Evolutionary conservation across 768 basidiomycete species (phyloP).

Genomic region (Rhodotorula toruloides): DNA sequence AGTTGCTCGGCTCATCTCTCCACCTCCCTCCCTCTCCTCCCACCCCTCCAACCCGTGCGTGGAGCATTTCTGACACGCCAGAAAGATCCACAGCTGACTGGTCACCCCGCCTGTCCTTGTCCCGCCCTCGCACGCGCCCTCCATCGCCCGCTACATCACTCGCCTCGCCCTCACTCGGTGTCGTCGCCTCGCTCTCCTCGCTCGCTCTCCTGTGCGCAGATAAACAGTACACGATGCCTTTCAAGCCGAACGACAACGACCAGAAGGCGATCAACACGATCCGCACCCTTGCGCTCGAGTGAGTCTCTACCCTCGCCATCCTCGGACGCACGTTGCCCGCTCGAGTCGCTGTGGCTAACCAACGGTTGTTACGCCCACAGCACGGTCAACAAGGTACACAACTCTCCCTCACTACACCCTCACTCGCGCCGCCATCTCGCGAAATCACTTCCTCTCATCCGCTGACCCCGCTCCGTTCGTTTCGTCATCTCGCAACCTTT

Average conservation of each 20-base stretch:
- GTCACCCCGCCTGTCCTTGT: no score
- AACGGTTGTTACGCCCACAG: not conserved
- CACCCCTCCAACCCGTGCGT: not conserved
- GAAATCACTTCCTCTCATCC: not conserved
- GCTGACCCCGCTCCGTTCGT: not conserved
- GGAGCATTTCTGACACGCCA: not conserved
- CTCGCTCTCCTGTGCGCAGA: not conserved
- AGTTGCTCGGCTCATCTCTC: not conserved
- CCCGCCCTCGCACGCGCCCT: not conserved
- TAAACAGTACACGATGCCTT: conserved; percentile 18
- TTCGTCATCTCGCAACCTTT: not conserved
- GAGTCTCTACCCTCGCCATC: not conserved
- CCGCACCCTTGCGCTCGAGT: conserved; percentile 42
- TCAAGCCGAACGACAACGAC: conserved; percentile 37
- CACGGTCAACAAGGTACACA: conserved; percentile 40
- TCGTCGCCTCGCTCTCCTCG: not conserved
- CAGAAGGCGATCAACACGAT: conserved; percentile 42
- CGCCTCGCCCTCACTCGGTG: not conserved
- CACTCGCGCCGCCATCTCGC: no score
- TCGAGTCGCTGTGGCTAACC: not conserved
- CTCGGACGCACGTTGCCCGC: not conserved
- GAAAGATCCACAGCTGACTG: not conserved
- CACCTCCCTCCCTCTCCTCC: not conserved
- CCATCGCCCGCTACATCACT: not conserved
- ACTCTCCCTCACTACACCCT: no score